Base-by-base conservation (phyloP, 345 rosid species). In the Boechera retrofracta region DNA sequence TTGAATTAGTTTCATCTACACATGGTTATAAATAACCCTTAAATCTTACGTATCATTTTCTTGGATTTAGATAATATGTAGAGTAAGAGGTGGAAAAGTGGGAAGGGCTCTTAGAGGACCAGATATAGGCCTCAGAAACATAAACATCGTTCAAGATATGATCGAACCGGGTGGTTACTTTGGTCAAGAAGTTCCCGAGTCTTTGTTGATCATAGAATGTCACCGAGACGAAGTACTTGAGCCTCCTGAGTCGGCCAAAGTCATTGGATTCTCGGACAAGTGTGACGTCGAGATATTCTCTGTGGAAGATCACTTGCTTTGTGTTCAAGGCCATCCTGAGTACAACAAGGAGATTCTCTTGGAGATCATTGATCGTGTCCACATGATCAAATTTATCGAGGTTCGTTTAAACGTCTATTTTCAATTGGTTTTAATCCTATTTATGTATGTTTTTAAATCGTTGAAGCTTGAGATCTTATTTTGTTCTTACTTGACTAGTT, bases 251-350 rank as follows among this genome's bases (percentile, higher is more conserved):
- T 89, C 84, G 16, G 96, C 92, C 12, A 73, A 82, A 77, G 86
- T 92, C 28, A 82, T 92, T 36, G 97, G 86, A 4, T 88, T 75
- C 69, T 92, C 97, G 1, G 92, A 89, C 29, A 90, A 86, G 62
- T 89, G 89, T 11, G 86, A 88, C 7, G 86, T 89, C 2, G 97
- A 92, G 70, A 87, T 89, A 84, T 90, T 85, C 45, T 18, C 58
- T 0, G 66, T 89, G 3, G 90, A 83, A 12, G 78, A 83, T 36
- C 94, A 79, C 69, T 82, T 92, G 54, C 62, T 88, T 18, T 91
- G 94, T 31, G 87, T 92, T 71, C 97, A 92, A 82, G 96, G 97
- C 7, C 94, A 92, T 67, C 96, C 92, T 7, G 97, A 92, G 76
- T 88, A 90, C 81, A 85, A 90, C 77, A 86, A 84, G 29, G 92